Conservation (phyloP, 306 rosid genomes). For the Prinsepia uniflora region DNA sequence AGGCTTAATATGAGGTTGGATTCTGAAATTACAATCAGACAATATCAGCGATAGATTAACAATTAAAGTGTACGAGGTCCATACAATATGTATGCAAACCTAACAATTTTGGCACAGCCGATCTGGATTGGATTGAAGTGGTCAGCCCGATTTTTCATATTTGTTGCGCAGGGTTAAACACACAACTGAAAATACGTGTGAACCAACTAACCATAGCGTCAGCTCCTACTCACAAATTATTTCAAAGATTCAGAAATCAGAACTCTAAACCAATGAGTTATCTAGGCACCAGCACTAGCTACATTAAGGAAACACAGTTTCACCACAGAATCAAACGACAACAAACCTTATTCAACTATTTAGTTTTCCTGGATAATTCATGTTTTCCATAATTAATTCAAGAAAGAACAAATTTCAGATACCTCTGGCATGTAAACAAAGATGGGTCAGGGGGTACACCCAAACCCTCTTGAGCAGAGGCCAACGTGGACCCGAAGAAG, state of each 20-base stretch:
- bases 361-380: neutral
- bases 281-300: too few relatives aligned
- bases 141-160: neutral
- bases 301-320: too few relatives aligned
- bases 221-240: too few relatives aligned
- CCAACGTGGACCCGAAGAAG: slow-evolving; percentile 55
- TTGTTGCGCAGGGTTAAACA: neutral
- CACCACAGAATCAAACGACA: too few relatives aligned
- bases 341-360: too few relatives aligned
- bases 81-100: too few relatives aligned
- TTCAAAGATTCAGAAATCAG: too few relatives aligned
- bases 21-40: neutral
- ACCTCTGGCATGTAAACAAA: slow-evolving; percentile 65
- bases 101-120: too few relatives aligned
- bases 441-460: slow-evolving; percentile 49
- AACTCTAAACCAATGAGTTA: too few relatives aligned
- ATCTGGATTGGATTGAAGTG: neutral
- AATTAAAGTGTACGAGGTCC: too few relatives aligned
- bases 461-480: slow-evolving; percentile 46
- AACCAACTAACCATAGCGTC: too few relatives aligned
- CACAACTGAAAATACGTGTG: neutral
- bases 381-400: neutral
- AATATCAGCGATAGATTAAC: too few relatives aligned
- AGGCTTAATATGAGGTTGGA: neutral
- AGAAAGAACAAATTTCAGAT: neutral